Evolutionary conservation across 2,329 filamentous ascomycete genomes (phyloP).

Genomic region (Fonsecaea pedrosoi): DNA sequence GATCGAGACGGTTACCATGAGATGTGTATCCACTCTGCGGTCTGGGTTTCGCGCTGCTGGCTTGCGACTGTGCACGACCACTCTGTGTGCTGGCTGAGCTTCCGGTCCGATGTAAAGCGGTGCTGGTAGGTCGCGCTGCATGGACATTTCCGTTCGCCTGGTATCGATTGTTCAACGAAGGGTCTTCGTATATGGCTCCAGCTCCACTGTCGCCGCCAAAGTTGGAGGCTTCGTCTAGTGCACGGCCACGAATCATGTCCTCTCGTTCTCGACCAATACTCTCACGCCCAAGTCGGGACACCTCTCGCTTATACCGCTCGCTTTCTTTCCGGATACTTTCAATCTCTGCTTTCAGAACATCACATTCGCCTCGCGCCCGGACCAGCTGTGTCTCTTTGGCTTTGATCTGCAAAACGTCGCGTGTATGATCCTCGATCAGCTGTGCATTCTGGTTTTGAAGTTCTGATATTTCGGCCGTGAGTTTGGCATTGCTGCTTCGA

Average conservation of each 20-base stretch:
- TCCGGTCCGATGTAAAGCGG: slow-evolving; percentile 37
- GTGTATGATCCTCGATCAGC: slow-evolving; percentile 94
- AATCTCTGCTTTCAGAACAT: slow-evolving; percentile 84
- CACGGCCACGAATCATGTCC: slow-evolving; percentile 35
- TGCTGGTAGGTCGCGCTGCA: slow-evolving; percentile 32
- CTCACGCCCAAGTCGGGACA: slow-evolving; percentile 61
- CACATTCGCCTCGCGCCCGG: slow-evolving; percentile 85
- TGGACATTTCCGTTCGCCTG: slow-evolving; percentile 36
- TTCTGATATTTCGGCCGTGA: slow-evolving; percentile 87
- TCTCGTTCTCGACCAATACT: slow-evolving; percentile 43
- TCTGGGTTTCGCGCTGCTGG: slow-evolving; percentile 39
- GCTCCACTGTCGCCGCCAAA: slow-evolving; percentile 39
- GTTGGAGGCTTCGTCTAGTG: slow-evolving; percentile 61
- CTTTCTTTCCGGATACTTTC: slow-evolving; percentile 86
- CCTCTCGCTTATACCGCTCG: slow-evolving; percentile 89
- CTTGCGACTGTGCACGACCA: slow-evolving; percentile 19
- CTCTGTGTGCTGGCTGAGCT: slow-evolving; percentile 36
- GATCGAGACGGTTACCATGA: slow-evolving; percentile 23
- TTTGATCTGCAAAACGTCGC: slow-evolving; percentile 94
- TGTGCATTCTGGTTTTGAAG: slow-evolving; percentile 96
- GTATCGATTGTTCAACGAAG: slow-evolving; percentile 33
- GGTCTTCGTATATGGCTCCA: slow-evolving; percentile 50
- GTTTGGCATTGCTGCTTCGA: slow-evolving; percentile 78
- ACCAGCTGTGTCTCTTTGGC: slow-evolving; percentile 98
- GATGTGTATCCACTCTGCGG: slow-evolving; percentile 46